Base-by-base conservation (phyloP, 1,284 basidiomycete species). In the Anthracocystis walkeri region DNA sequence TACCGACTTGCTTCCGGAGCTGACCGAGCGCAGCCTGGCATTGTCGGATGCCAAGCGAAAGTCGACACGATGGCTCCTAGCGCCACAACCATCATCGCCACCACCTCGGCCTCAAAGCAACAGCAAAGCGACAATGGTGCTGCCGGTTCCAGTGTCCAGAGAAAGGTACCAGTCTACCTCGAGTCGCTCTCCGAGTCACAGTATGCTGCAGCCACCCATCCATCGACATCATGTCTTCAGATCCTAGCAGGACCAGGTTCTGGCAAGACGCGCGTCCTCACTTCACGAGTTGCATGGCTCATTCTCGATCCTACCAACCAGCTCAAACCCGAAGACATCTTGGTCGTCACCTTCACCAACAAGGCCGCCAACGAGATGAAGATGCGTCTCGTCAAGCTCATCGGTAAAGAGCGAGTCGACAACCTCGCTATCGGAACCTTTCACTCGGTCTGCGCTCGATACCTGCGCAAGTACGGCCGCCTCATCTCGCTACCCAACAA, bases 281-380 rank as follows among this genome's bases (percentile, higher is more conserved):
- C 82, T 1, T 77, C 78, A 2, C 53, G 83, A 12, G 83, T 81
- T 0, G 81, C 83, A 3, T 83, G 80, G 80, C 73, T 85, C 54
- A 55, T 85, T 50, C 67, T 72, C 54, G 65, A 78, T 16, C 59
- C 57, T 2, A 59, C 60, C 49, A 74, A 77, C 56, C 51, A 63
- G 49, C 58, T 85, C 53, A 59, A 61, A 38, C 83, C 83, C 4
- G 71, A 76, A 54, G 67, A 78, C 38, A 67, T 82, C 45, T 72
- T 84, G 42, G 81, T 84, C 14, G 86, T 87, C 64, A 87, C 86
- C 8, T 86, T 87, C 65, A 86, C 86, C 40, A 94, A 94, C 87
- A 94, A 95, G 86, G 93, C 94, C 4, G 93, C 94, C 1, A 91
- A 90, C 72, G 94, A 96, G 86, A 95, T 96, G 94, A 89, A 90